phyloP scores from a whole-genome alignment of 2,329 filamentous ascomycete species.

The Raffaelea albimanens region DNA sequence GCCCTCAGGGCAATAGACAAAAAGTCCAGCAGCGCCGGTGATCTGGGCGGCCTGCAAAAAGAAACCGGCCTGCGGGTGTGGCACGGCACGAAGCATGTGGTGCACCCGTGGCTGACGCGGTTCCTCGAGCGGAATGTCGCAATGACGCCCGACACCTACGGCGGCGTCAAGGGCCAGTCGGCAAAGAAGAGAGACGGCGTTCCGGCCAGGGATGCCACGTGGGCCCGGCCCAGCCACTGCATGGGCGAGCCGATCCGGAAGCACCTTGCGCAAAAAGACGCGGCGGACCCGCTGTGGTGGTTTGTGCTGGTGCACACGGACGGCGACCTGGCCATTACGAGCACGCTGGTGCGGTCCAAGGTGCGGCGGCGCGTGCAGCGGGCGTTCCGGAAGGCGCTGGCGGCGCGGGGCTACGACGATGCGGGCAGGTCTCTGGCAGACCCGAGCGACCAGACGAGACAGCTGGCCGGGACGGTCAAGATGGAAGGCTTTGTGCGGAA shows the following conservation, averaged over 20 bases:
- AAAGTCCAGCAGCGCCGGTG: no score
- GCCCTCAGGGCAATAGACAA: no score
- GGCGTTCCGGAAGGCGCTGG: slow-evolving; percentile 15
- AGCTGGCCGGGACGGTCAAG: slow-evolving; percentile 13
- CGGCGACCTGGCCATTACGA: neutral
- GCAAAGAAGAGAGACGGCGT: neutral
- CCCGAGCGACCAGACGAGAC: neutral
- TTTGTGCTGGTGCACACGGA: slow-evolving; percentile 1
- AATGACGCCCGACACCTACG: no score
- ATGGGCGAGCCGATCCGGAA: slow-evolving; percentile 11
- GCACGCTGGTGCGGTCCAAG: slow-evolving; percentile 4
- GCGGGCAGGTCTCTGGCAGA: slow-evolving; percentile 8
- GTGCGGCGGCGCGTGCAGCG: slow-evolving; percentile 9
- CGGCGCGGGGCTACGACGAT: slow-evolving; percentile 14
- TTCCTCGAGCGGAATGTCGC: no score
- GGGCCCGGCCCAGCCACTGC: neutral
- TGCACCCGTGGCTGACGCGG: slow-evolving; percentile 16
- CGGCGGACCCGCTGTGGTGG: slow-evolving; percentile 15
- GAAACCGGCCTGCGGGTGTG: slow-evolving; percentile 3
- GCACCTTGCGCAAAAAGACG: slow-evolving; percentile 17
- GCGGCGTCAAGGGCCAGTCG: neutral
- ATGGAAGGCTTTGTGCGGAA: slow-evolving; percentile 2
- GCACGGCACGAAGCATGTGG: slow-evolving; percentile 14
- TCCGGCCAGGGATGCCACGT: neutral
- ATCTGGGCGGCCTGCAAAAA: no score